phyloP scores from a whole-genome alignment of 2,329 filamentous ascomycete species.

The Cytospora mali region DNA sequence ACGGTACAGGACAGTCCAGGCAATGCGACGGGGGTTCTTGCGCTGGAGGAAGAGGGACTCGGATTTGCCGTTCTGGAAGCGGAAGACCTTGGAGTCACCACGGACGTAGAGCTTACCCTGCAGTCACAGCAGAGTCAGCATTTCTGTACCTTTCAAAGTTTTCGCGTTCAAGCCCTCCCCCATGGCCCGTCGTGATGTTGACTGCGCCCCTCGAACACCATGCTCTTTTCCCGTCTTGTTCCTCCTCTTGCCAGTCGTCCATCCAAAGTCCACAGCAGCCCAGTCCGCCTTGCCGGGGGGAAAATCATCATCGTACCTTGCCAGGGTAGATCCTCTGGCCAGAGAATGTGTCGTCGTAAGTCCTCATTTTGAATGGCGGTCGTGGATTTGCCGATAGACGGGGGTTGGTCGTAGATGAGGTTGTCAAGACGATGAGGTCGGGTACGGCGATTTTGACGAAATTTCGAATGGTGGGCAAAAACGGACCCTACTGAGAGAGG shows the following conservation, averaged over 20 bases:
- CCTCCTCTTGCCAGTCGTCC: conserved; percentile 13
- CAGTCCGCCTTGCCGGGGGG: conserved; percentile 16
- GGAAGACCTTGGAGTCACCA: conserved; percentile 99
- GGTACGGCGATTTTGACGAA: conserved; percentile 27
- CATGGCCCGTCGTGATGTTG: neutral
- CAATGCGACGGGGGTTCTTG: conserved; percentile 99
- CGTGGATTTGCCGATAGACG: conserved; percentile 43
- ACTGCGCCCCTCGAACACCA: neutral
- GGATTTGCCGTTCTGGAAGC: conserved; percentile 99
- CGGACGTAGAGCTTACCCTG: conserved; percentile 99
- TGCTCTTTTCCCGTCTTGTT: neutral
- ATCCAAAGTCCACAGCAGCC: neutral
- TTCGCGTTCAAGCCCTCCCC: neutral
- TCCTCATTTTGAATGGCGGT: conserved; percentile 59
- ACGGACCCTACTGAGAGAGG: conserved; percentile 13
- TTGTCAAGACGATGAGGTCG: conserved; percentile 28
- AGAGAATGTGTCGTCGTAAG: conserved; percentile 69
- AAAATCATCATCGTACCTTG: conserved; percentile 56
- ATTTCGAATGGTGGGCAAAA: conserved; percentile 27
- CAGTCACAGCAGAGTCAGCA: conserved; percentile 38
- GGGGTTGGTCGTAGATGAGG: conserved; percentile 37
- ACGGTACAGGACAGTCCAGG: conserved; percentile 97
- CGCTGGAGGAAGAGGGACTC: conserved; percentile 99
- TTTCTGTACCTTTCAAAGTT: conserved; percentile 10
- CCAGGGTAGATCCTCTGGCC: conserved; percentile 69